Percentiles rank a stretch among this genome's conserved stretches.
Conservation (phyloP, 192 early-diverging fungal species). For the Jimgerdemannia lactiflua region DNA sequence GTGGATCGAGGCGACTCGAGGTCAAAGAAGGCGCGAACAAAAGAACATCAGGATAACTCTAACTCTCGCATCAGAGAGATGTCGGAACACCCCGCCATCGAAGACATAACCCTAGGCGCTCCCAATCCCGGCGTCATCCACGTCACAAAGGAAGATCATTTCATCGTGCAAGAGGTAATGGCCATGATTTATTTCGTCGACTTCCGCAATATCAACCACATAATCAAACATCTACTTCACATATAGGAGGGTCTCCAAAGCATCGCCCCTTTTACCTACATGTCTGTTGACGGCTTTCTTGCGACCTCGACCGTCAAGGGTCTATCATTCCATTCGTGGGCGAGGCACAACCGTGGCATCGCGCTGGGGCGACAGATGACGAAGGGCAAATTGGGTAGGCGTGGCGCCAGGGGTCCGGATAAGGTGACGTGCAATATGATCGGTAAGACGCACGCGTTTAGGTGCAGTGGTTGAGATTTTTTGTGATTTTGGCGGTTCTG, state of each 20-base stretch:
- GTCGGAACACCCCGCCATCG: not conserved
- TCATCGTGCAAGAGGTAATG: not conserved
- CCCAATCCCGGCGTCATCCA: not conserved
- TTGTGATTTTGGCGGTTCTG: no score
- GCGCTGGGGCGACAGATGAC: not conserved
- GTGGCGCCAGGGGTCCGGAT: not conserved
- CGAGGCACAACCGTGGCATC: not conserved
- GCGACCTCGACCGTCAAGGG: not conserved
- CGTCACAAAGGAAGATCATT: not conserved
- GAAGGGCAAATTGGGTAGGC: not conserved
- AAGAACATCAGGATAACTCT: not conserved
- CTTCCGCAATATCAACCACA: no score
- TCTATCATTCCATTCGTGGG: not conserved
- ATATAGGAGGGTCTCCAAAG: not conserved
- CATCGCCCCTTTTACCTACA: not conserved
- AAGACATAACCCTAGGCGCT: not conserved
- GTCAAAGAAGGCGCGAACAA: not conserved
- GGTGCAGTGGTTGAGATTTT: no score
- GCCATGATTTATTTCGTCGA: no score
- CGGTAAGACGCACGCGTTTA: not conserved
- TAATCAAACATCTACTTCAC: not conserved
- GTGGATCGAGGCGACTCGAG: not conserved
- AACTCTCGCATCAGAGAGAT: not conserved
- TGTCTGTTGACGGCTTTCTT: not conserved
- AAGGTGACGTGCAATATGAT: not conserved